Evolutionary conservation across 768 basidiomycete species (phyloP), one percentile per base, ranked within the genome.

Genomic region (Agaricus sinodeliciosus): DNA sequence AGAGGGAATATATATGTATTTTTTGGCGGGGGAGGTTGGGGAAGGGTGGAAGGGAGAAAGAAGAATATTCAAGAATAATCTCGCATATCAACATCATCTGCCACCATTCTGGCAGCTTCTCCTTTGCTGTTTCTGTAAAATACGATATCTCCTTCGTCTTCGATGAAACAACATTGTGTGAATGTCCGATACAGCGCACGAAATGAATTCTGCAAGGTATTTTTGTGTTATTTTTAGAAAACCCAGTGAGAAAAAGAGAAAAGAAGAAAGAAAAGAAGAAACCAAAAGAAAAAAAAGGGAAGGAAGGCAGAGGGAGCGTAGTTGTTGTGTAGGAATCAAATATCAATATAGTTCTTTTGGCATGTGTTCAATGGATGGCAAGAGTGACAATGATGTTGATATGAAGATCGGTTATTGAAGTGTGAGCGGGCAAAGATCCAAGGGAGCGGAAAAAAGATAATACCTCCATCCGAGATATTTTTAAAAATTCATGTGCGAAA

Each of bases 121-220:
- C 81, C 81, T 12, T 76, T 58, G 52, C 66, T 70, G 61, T 82
- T 77, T 65, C 78, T 80, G 67, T 81, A 82, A 62, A 85, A 83
- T 0, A 83, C 70, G 54, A 84, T 76, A 44, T 76, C 74, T 9
- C 80, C 82, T 22, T 82, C 73, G 47, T 84, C 81, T 60, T 84
- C 82, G 43, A 84, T 76, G 65, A 82, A 84, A 54, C 71, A 71
- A 64, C 83, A 84, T 58, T 80, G 65, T 0, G 77, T 79, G 65
- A 83, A 84, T 4, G 79, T 73, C 40, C 81, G 73, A 59, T 78
- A 83, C 11, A 84, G 73, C 3, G 81, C 79, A 15, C 75, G 72
- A 69, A 83, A 81, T 3, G 77, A 70, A 58, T 78, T 79, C 77
- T 80, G 54, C 37, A 55, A 19, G 15, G 3, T 31, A 4, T 27